Evolutionary conservation across 148 eudicot genomes (phyloP).

Genomic region (Camellia lanceoleosa): DNA sequence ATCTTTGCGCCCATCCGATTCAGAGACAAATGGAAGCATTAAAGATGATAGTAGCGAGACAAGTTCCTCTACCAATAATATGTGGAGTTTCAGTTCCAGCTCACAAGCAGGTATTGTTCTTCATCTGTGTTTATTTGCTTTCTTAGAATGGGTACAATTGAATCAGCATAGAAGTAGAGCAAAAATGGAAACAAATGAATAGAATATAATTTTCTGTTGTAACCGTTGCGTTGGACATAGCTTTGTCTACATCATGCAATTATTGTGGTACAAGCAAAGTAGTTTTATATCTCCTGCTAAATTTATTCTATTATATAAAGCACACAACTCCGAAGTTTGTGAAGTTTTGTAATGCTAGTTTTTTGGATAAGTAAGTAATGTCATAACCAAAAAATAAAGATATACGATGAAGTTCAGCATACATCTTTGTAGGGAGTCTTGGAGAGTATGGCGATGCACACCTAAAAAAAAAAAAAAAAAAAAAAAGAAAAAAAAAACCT

Average conservation of each 20-base stretch:
- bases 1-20: constrained; percentile 61
- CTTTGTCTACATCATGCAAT: neutral
- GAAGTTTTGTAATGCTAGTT: no score
- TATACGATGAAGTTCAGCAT: no score
- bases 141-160: neutral
- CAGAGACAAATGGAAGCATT: constrained; percentile 28
- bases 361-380: no score
- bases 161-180: neutral
- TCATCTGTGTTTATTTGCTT: neutral
- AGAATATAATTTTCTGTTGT: neutral
- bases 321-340: no score
- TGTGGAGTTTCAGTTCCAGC: constrained; percentile 47
- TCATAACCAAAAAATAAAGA: no score
- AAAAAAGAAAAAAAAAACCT: no score
- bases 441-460: no score
- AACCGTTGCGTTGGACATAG: neutral
- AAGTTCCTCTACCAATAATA: constrained; percentile 43
- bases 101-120: constrained; percentile 35
- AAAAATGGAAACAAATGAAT: neutral
- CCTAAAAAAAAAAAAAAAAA: no score
- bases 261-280: neutral
- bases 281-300: neutral
- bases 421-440: no score
- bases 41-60: constrained; percentile 42
- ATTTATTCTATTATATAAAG: no score